Base-by-base conservation (phyloP, 371 early-diverging fungal species). In the Mortierella sp. region DNA sequence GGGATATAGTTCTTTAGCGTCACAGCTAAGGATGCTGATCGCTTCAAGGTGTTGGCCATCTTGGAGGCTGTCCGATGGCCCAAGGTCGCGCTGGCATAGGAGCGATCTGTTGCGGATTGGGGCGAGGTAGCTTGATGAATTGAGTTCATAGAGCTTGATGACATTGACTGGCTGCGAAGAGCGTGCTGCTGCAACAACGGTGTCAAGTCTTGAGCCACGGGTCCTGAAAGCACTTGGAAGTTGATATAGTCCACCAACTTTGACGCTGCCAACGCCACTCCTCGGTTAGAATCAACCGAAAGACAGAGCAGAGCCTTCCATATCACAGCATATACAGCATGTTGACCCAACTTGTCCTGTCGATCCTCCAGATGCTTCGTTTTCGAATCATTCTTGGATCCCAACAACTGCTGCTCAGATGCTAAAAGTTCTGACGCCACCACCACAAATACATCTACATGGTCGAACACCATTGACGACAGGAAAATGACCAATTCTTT, bases 231-330 rank as follows among this genome's bases (percentile, higher is more conserved):
- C 13, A 93, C 65, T 52, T 88, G 84, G 13, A 83, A 74, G 63
- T 92, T 90, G 72, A 96, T 87, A 63, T 88, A 83, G 82, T 96
- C 96, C n/a, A 95, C 93, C 5, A 95, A 87, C 4, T 76, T 73
- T 2, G 87, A 75, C 1, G 94, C 95, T 7, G 91, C 78, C 21
- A 83, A 75, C 4, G 95, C 88, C 1, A 95, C 93, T 5, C 90
- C 90, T 1, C 89, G 89, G 67, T 92, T 89, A 11, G 97, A 92
- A 76, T 97, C 97, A 1, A 93, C 91, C 15, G 94, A 92, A 8
- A 96, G 84, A 52, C 87, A 91, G 38, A 96, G 86, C 4, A 97
- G 72, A 6, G 91, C 89, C 74, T 96, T 96, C 94, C 94, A 94
- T 15, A 94, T 84, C 16, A 88, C 90, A 0, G 86, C 84, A 68